Percentiles rank a stretch among this genome's conserved stretches.
Evolutionary conservation across 164 flowering plant genomes (phyloP).

Genomic region (Cinnamomum micranthum): DNA sequence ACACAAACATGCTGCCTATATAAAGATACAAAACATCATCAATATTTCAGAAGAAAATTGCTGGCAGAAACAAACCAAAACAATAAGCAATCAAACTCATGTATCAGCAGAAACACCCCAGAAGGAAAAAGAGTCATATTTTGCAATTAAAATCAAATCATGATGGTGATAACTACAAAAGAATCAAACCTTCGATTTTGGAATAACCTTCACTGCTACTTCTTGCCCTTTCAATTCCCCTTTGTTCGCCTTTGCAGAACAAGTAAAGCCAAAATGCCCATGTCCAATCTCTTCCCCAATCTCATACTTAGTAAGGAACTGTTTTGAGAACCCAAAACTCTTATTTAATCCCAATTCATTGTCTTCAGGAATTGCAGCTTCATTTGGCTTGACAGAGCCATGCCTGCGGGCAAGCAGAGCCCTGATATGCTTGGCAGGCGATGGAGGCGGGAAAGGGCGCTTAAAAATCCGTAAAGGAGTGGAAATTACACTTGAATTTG

Average conservation of each 20-base stretch:
- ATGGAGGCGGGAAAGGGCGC: constrained; percentile 93
- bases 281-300: constrained; percentile 88
- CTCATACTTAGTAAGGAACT: constrained; percentile 65
- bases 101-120: not conserved
- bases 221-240: constrained; percentile 87
- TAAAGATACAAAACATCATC: no score
- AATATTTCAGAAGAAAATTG: not conserved
- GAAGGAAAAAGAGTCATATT: not conserved
- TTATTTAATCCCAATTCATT: constrained; percentile 75
- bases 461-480: constrained; percentile 75
- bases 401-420: constrained; percentile 81
- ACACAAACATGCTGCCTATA: no score
- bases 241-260: constrained; percentile 72
- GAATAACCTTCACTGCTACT: constrained; percentile 91
- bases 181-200: constrained; percentile 78
- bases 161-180: not conserved
- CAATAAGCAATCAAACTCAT: not conserved
- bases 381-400: constrained; percentile 90
- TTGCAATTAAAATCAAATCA: not conserved
- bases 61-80: not conserved
- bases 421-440: constrained; percentile 97
- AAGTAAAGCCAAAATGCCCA: constrained; percentile 94
- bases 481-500: constrained; percentile 58
- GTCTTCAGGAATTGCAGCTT: constrained; percentile 83
- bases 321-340: constrained; percentile 75